Percentiles rank a stretch among this genome's conserved stretches.
phyloP scores from a whole-genome alignment of 768 basidiomycete species.

The Lanmaoa rubissima region DNA sequence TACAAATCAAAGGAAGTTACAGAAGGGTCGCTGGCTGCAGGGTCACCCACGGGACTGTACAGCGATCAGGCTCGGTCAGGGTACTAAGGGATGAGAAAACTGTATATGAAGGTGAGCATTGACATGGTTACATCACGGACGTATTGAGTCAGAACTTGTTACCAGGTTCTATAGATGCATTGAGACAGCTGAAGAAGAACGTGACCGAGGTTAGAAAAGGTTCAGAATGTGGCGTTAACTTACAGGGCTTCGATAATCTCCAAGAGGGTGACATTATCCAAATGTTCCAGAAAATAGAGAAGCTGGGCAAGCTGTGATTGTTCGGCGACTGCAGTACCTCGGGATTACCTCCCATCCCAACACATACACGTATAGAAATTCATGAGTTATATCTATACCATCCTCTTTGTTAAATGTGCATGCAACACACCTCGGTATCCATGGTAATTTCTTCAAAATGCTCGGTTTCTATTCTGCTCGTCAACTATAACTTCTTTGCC shows the following conservation, averaged over 20 bases:
- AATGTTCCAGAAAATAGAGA: conserved; percentile 71
- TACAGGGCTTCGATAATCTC: conserved; percentile 70
- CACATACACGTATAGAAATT: conserved; percentile 14
- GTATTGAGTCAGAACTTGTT: conserved; percentile 7
- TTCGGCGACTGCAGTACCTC: background rate
- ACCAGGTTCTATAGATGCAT: conserved; percentile 73
- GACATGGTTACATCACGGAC: background rate
- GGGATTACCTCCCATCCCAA: background rate
- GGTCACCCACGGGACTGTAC: conserved; percentile 77
- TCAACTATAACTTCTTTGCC: conserved; percentile 79
- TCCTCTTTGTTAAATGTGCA: background rate
- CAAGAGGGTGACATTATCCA: conserved; percentile 81
- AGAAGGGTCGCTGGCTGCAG: conserved; percentile 89
- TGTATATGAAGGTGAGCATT: conserved; percentile 59
- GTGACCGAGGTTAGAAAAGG: conserved; percentile 86
- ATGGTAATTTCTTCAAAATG: conserved; percentile 12
- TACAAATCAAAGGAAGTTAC: conserved; percentile 69
- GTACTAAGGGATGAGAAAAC: conserved; percentile 66
- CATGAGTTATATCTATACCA: background rate
- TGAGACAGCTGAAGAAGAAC: conserved; percentile 88
- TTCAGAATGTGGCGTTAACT: conserved; percentile 83
- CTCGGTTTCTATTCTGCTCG: conserved; percentile 48
- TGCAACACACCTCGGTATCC: background rate
- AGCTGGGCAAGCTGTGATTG: conserved; percentile 61
- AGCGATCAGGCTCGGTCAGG: conserved; percentile 65